A percentile compares a stretch with the other conserved stretches of the same genome.
Evolutionary conservation across 108 stramenopile genomes (phyloP).

Genomic region (Stephanodiscus triporus): DNA sequence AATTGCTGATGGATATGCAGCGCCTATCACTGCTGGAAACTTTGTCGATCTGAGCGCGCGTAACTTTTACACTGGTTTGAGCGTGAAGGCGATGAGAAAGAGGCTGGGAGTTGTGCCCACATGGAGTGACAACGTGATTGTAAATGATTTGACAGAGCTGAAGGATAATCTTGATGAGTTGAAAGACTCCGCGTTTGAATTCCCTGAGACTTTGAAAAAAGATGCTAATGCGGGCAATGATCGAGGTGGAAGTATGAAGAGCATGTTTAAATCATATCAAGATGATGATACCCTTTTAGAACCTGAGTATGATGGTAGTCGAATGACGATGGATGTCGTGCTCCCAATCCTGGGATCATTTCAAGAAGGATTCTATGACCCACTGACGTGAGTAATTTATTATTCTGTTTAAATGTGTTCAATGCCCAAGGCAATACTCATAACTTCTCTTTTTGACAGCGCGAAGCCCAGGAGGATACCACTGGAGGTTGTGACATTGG

Average conservation of each 20-base stretch:
- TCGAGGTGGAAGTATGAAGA: slow-evolving; percentile 11
- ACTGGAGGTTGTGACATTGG: slow-evolving; percentile 79
- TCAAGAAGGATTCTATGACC: slow-evolving; percentile 88
- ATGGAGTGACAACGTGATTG: slow-evolving; percentile 50
- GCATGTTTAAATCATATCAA: slow-evolving; percentile 36
- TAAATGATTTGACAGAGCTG: slow-evolving; percentile 54
- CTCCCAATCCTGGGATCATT: slow-evolving; percentile 79
- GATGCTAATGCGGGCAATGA: slow-evolving; percentile 3
- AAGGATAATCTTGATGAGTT: slow-evolving; percentile 53
- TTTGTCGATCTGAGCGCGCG: slow-evolving; percentile 80
- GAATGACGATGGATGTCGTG: slow-evolving; percentile 55
- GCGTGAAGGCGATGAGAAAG: slow-evolving; percentile 66
- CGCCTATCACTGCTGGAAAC: slow-evolving; percentile 84
- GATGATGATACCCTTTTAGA: slow-evolving; percentile 19
- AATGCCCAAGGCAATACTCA: background rate
- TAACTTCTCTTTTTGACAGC: background rate
- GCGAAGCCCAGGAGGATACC: slow-evolving; percentile 82
- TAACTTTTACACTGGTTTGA: slow-evolving; percentile 83
- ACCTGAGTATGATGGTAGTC: slow-evolving; percentile 32
- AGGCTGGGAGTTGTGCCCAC: slow-evolving; percentile 55
- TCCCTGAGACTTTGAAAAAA: slow-evolving; percentile 34
- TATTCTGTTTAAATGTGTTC: background rate
- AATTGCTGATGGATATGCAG: slow-evolving; percentile 82
- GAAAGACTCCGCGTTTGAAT: slow-evolving; percentile 43
- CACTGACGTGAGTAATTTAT: slow-evolving; percentile 52